Percentiles rank a stretch among this genome's conserved stretches.
Conservation (phyloP, 1,139 yeast species). For the Lodderomyces jiufengensis region DNA sequence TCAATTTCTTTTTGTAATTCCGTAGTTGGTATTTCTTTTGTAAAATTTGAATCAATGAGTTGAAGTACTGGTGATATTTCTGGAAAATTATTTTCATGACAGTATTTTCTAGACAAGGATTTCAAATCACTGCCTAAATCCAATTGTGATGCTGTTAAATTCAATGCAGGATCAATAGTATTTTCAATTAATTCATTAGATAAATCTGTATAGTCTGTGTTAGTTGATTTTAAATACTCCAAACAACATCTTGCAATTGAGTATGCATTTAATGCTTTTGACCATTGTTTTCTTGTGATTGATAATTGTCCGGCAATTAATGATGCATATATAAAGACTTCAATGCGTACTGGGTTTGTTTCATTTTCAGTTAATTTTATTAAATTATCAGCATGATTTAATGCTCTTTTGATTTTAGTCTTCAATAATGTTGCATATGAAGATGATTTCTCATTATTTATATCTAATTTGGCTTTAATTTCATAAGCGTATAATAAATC, state of each 20-base stretch:
- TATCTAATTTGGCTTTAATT: conserved; percentile 54
- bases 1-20: conserved; percentile 36
- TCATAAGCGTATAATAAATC: conserved; percentile 68
- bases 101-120: conserved; percentile 44
- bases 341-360: conserved; percentile 37
- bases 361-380: conserved; percentile 37
- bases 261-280: conserved; percentile 46
- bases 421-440: conserved; percentile 51
- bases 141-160: conserved; percentile 51
- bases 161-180: conserved; percentile 66
- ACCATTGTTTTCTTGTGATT: conserved; percentile 60
- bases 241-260: conserved; percentile 63
- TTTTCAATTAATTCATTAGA: conserved; percentile 57
- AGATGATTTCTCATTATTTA: conserved; percentile 38
- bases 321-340: conserved; percentile 57
- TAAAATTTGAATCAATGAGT: conserved; percentile 44
- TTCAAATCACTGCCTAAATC: conserved; percentile 39
- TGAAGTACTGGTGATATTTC: conserved; percentile 35
- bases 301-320: conserved; percentile 58
- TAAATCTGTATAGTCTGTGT: conserved; percentile 34
- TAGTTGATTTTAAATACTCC: conserved; percentile 39
- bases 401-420: conserved; percentile 68
- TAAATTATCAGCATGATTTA: conserved; percentile 42
- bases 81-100: conserved; percentile 31
- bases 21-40: conserved; percentile 31